These are phyloP conservation scores for Aciculosporium take DNA, from an alignment of 2,329 filamentous ascomycete species.

Conservation along the genomic window DNA sequence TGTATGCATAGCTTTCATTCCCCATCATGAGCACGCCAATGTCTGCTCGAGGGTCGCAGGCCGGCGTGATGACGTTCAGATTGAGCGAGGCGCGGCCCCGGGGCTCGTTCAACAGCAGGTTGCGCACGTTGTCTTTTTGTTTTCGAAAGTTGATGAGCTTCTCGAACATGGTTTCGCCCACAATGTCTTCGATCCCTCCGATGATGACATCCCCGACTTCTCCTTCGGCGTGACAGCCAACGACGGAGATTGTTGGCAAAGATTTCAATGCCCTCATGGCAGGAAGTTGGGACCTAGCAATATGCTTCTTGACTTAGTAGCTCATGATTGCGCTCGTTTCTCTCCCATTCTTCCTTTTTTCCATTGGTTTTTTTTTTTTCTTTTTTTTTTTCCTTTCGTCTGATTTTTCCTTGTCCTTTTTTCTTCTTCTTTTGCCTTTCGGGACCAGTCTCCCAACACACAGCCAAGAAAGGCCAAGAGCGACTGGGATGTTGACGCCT, in stretches of 20 bases:
- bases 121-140: slow-evolving; percentile 25
- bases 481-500: too few species aligned
- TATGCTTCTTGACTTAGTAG: too few species aligned
- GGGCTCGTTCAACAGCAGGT: slow-evolving; percentile 31
- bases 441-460: too few species aligned
- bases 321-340: not conserved
- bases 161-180: slow-evolving; percentile 31
- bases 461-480: too few species aligned
- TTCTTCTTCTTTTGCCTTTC: too few species aligned
- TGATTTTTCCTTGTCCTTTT: too few species aligned
- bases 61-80: slow-evolving; percentile 26
- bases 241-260: slow-evolving; percentile 13
- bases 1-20: slow-evolving; percentile 25
- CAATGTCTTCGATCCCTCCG: slow-evolving; percentile 29
- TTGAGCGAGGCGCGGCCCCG: slow-evolving; percentile 27
- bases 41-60: slow-evolving; percentile 29
- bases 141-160: slow-evolving; percentile 28
- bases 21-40: slow-evolving; percentile 33
- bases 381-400: too few species aligned
- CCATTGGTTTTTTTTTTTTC: not conserved
- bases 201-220: slow-evolving; percentile 34
- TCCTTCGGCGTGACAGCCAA: slow-evolving; percentile 25
- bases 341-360: not conserved
- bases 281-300: too few species aligned
- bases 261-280: slow-evolving; percentile 4